Percentiles rank a stretch among this genome's conserved stretches.
Evolutionary conservation across 331 rosid genomes (phyloP).

Genomic region (Pyracantha coccinea): DNA sequence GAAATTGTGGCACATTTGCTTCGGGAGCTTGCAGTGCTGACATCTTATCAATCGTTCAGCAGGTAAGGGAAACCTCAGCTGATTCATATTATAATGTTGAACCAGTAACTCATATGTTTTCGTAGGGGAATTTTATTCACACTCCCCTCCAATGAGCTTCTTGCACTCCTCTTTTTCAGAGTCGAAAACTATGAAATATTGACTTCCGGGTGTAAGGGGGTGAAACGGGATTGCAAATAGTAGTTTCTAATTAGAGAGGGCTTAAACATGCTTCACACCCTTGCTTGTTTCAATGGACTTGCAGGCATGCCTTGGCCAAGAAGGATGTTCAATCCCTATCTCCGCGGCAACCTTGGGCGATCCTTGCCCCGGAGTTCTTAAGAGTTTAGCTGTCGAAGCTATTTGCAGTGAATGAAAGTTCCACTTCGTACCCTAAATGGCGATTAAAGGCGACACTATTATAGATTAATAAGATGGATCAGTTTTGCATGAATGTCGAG

Average conservation of each 20-base stretch:
- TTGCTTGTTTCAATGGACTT: not conserved
- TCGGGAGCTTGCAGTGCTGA: not conserved
- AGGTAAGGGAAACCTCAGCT: not conserved
- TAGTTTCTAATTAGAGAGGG: too few species aligned
- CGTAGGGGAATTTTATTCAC: too few species aligned
- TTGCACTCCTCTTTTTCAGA: too few species aligned
- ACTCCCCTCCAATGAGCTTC: too few species aligned
- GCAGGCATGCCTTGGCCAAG: conserved; percentile 14
- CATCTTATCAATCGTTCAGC: not conserved
- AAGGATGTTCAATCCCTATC: conserved; percentile 6
- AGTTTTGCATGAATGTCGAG: not conserved
- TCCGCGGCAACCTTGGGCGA: conserved; percentile 1
- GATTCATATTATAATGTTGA: too few species aligned
- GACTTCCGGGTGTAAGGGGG: too few species aligned
- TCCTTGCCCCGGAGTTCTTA: conserved; percentile 4
- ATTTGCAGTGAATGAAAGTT: conserved; percentile 1
- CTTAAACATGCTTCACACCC: not conserved
- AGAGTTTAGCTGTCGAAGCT: conserved; percentile 11
- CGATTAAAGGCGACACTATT: not conserved
- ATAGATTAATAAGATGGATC: not conserved
- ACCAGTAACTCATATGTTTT: too few species aligned
- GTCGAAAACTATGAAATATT: too few species aligned
- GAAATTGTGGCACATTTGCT: not conserved
- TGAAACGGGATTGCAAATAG: too few species aligned
- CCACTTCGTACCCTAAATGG: not conserved